A percentile compares a stretch with the other conserved stretches of the same genome.
These are phyloP conservation scores for Penstemon davidsonii DNA, from an alignment of 257 asterid genomes.

Conservation along the genomic window DNA sequence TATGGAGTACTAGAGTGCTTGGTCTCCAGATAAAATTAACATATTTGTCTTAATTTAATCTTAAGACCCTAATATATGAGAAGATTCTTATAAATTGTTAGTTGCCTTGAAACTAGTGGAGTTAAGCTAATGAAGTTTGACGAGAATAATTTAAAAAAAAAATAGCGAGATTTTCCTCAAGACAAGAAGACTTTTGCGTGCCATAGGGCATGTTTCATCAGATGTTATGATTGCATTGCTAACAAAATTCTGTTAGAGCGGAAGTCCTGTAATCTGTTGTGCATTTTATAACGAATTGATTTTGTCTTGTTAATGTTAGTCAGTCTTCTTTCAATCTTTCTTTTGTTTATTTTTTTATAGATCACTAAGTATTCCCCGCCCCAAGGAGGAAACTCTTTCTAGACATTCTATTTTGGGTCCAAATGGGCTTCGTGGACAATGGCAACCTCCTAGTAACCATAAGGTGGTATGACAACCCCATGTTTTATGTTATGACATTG, in stretches of 20 bases:
- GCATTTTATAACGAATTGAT: conserved; percentile 10
- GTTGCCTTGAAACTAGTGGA: neutral
- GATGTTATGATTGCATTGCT: neutral
- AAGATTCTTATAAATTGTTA: neutral
- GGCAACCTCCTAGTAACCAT: conserved; percentile 77
- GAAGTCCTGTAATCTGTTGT: neutral
- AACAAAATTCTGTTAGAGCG: neutral
- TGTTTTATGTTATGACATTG: conserved; percentile 20
- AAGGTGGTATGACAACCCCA: conserved; percentile 49
- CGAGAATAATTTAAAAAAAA: too few species aligned
- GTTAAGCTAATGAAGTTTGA: too few species aligned
- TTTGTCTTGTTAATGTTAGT: conserved; percentile 22
- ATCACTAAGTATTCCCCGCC: conserved; percentile 59
- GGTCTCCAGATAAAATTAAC: too few species aligned
- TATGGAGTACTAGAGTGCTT: too few species aligned
- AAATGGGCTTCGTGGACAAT: conserved; percentile 79
- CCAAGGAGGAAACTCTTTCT: conserved; percentile 86
- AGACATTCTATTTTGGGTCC: conserved; percentile 95
- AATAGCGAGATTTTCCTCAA: neutral
- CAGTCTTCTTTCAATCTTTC: conserved; percentile 18
- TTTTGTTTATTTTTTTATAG: conserved; percentile 38
- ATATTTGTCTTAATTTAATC: neutral
- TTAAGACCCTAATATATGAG: neutral
- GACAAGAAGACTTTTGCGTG: neutral
- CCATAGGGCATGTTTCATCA: neutral